Base-by-base conservation (phyloP, 148 eudicot species). In the Chenopodium suecicum region DNA sequence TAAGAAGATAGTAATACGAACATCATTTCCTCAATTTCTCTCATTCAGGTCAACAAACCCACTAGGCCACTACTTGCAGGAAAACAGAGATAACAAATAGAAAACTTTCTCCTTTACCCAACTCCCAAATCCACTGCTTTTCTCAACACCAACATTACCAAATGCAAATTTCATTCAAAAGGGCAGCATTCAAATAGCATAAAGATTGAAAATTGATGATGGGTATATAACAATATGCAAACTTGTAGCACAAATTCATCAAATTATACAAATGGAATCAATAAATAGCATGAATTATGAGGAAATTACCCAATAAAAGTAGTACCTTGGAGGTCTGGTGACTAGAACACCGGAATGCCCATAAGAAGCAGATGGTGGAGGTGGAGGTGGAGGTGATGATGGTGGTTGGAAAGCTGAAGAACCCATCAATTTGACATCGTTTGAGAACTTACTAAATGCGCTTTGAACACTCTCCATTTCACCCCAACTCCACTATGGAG, bases 401-500 rank as follows among this genome's bases (percentile, higher is more conserved):
- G 63, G 70, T 10, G 64, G 22, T 62, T 82, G 78, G 41, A 78
- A 75, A 69, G 34, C 54, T 32, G 88, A 84, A 58, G 90, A 82
- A 44, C 64, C 78, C 69, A 48, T 46, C 17, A 70, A 19, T 75
- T 82, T 87, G 12, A 76, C 79, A 44, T 85, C 85, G 75, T 85
- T 48, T 1, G 87, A 73, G 19, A 85, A 27, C 17, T 84, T 81
- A 23, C 76, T 82, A 50, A 80, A 80, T 52, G 86, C 82, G 31
- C 77, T 86, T 78, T 89, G 90, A 85, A 89, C 17, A 3, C 84
- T 79, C 73, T 89, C 91, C 91, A 89, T 89, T 63, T 27, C 1
- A 16, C 3, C 13, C 4, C 54, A 47, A 77, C 47, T 4, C 46
- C 74, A 75, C 23, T 62, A 0, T 9, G 12, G 19, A 16, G 10